Base-by-base conservation (phyloP, 2,329 filamentous ascomycete genomes). In the Byssothecium circinans region DNA sequence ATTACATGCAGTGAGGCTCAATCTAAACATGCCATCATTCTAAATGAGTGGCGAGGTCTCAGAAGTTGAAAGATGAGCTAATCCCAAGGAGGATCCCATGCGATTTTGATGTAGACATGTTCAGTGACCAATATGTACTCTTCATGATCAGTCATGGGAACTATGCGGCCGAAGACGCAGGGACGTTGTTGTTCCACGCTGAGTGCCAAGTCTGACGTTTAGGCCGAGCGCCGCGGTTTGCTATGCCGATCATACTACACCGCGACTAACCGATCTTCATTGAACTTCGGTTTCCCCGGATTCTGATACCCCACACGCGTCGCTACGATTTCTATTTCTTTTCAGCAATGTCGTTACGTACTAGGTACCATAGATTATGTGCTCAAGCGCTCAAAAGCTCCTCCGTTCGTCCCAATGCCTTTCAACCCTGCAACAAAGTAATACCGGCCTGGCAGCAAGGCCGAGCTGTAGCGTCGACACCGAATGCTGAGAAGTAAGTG, bases 401-500 rank as follows among this genome's bases (percentile, higher is more conserved):
- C 2, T 47, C 49, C 2, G 17, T 47, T 14, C 53, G 55, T 29
- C 23, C 48, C 49, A 59, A 60, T 58, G 58, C 53, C 34, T 39
- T 53, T 2, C 50, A 53, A 29, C 36, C 35, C 14, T 10, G 30
- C 2, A 34, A 36, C 12, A 55, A 45, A 41, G 45, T 53, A 20
- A 41, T 57, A 29, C 52, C 55, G 4, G 43, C 38, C 23, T 64
- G 61, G 65, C 62, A 68, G 64, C 69, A 77, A 75, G 81, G 78
- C 75, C 76, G 74, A 50, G 78, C 79, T 25, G 75, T 84, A 45
- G 82, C 81, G 18, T 81, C 83, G 54, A 74, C 76, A 38, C 79
- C 79, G 33, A 81, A 78, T 36, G 81, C 82, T 48, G 82, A 85
- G 64, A 77, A 76, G 82, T 85, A 74, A 54, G 76, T 39, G 18